Evolutionary conservation across 176 grass and related monocot genomes (phyloP).

Genomic region (Olyra latifolia): DNA sequence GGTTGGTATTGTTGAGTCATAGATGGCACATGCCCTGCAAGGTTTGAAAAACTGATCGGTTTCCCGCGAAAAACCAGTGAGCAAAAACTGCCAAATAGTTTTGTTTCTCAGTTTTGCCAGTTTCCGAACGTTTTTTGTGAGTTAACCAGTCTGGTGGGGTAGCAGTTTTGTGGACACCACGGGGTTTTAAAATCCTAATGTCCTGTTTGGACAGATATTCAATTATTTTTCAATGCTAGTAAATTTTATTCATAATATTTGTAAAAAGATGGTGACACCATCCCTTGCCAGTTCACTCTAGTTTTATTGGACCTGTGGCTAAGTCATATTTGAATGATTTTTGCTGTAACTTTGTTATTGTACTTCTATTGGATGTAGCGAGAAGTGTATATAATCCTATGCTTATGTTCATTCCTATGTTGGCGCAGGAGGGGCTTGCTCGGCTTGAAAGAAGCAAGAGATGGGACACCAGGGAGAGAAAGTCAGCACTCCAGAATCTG

Average conservation of each 20-base stretch:
- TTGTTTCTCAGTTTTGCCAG: too few relatives aligned
- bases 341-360: background rate
- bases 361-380: background rate
- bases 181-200: too few relatives aligned
- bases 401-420: background rate
- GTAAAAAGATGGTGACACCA: background rate
- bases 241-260: background rate
- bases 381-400: background rate
- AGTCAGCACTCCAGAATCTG: slow-evolving; percentile 56
- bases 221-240: background rate
- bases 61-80: too few relatives aligned
- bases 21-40: background rate
- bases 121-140: too few relatives aligned
- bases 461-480: slow-evolving; percentile 71
- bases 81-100: too few relatives aligned
- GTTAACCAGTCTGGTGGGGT: too few relatives aligned
- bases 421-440: slow-evolving; percentile 83
- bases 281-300: background rate
- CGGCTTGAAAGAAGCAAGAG: slow-evolving; percentile 77
- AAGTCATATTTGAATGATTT: background rate
- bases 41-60: too few relatives aligned
- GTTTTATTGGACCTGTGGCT: background rate
- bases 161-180: too few relatives aligned
- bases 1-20: background rate
- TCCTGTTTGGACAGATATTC: background rate